Conservation (phyloP, 2,329 filamentous ascomycete genomes). For the Trichoderma aggressivum region DNA sequence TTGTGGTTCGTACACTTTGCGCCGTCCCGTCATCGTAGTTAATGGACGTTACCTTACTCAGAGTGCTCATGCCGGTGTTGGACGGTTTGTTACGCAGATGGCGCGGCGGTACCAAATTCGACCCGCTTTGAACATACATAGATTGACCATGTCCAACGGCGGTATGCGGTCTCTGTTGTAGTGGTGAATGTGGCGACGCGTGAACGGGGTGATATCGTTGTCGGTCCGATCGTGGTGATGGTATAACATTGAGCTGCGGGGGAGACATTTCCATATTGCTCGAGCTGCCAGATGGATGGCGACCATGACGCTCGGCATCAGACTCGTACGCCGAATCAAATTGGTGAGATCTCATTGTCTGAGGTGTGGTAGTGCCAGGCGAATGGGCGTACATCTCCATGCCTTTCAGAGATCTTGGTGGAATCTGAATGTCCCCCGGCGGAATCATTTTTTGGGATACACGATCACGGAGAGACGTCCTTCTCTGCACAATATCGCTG, state of each 20-base stretch:
- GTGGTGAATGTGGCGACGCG: constrained; percentile 60
- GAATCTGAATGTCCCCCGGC: constrained; percentile 54
- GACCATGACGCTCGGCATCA: constrained; percentile 41
- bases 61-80: constrained; percentile 54
- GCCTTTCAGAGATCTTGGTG: constrained; percentile 32
- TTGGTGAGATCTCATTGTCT: constrained; percentile 27
- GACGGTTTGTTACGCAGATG: constrained; percentile 51
- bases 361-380: constrained; percentile 34
- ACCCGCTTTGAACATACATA: constrained; percentile 26
- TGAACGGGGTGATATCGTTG: constrained; percentile 59
- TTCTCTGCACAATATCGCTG: constrained; percentile 22
- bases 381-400: constrained; percentile 24
- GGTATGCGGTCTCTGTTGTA: constrained; percentile 58
- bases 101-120: constrained; percentile 34
- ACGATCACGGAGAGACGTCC: constrained; percentile 51
- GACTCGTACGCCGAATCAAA: constrained; percentile 50
- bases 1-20: constrained; percentile 27
- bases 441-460: constrained; percentile 52
- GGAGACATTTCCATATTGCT: constrained; percentile 28
- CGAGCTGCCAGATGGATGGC: constrained; percentile 35
- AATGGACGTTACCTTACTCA: constrained; percentile 52
- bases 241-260: constrained; percentile 26
- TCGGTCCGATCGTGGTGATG: constrained; percentile 37
- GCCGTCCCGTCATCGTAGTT: constrained; percentile 39
- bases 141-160: constrained; percentile 33